Base-by-base conservation (phyloP, 139 green algal species). In the Zygnema cylindricum region DNA sequence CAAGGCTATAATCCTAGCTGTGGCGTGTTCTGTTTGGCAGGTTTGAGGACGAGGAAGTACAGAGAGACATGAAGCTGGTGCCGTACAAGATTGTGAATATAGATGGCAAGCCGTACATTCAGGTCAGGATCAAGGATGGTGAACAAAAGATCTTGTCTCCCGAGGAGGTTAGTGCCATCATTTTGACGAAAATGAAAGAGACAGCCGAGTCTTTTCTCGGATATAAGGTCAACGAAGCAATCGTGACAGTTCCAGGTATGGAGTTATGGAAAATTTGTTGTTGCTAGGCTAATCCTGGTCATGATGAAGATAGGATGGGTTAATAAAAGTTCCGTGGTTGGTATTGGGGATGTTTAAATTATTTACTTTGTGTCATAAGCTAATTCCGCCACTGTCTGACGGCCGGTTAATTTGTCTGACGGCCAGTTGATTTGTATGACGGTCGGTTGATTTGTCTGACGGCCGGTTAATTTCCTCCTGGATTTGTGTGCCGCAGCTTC, bases 161-260 rank as follows among this genome's bases (percentile, higher is more conserved):
- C 2, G 97, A 99, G 93, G 97, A 99, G 94, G 96, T 99, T 85
- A 96, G 91, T 32, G 97, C 97, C 77, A 99, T 99, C 96, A 97
- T 99, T 36, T 94, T 99, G 32, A 94, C 88, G 76, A 99, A 99
- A 91, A 97, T 98, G 95, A 96, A 97, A 93, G 95, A 97, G 77
- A 97, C 95, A 0, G 95, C 95, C 42, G 95, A 98, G 92, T 94
- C 94, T 1, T 98, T 93, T 92, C 95, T 98, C 33, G 95, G 95
- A 83, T 96, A 97, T 82, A 76, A 88, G 35, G 93, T 98, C 2
- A 96, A 96, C 91, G 91, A 96, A 69, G 96, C 96, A 0, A 95
- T 98, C 16, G 96, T 98, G 38, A 98, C 96, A n/a, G 96, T 98
- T 40, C 96, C 95, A 16, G 90, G 90, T 93, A 78, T 16, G 76